Conservation (phyloP, 208 protist genomes). For the Phytomonas francai region DNA sequence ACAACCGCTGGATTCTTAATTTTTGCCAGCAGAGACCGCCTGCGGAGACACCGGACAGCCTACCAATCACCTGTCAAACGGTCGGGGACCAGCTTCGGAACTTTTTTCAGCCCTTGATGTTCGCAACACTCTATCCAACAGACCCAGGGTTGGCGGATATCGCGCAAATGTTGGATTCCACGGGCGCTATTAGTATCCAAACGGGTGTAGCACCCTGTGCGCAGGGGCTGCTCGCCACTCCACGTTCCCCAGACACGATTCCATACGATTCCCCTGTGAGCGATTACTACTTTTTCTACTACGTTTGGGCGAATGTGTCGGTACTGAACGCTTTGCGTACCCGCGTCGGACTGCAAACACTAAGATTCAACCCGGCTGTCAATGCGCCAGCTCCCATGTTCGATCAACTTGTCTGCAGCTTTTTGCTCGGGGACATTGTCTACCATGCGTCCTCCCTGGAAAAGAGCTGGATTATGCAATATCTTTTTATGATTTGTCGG, state of each 20-base stretch:
- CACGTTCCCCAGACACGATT: constrained; percentile 47
- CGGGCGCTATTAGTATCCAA: constrained; percentile 92
- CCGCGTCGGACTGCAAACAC: constrained; percentile 60
- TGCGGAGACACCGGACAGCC: constrained; percentile 24
- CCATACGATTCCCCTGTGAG: constrained; percentile 29
- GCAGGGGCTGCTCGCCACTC: constrained; percentile 36
- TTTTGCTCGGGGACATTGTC: constrained; percentile 92
- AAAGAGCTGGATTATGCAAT: constrained; percentile 95
- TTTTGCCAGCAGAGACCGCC: constrained; percentile 8
- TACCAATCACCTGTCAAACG: constrained; percentile 38
- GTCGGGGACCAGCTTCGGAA: constrained; percentile 82
- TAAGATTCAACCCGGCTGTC: constrained; percentile 92
- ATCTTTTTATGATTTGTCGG: constrained; percentile 96
- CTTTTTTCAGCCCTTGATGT: constrained; percentile 98
- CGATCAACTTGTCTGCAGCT: constrained; percentile 91
- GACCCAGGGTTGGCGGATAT: constrained; percentile 84
- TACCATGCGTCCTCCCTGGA: constrained; percentile 94
- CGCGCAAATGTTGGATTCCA: constrained; percentile 89
- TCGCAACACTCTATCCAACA: constrained; percentile 92
- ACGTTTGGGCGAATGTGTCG: constrained; percentile 96
- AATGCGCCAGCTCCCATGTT: constrained; percentile 77
- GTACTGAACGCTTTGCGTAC: constrained; percentile 93
- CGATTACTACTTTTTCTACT: constrained; percentile 98
- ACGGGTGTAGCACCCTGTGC: constrained; percentile 33
- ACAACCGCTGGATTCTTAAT: background rate